Evolutionary conservation across 2,329 filamentous ascomycete genomes (phyloP), one percentile per base, ranked within the genome.

Genomic region (Hypocreales sp.): DNA sequence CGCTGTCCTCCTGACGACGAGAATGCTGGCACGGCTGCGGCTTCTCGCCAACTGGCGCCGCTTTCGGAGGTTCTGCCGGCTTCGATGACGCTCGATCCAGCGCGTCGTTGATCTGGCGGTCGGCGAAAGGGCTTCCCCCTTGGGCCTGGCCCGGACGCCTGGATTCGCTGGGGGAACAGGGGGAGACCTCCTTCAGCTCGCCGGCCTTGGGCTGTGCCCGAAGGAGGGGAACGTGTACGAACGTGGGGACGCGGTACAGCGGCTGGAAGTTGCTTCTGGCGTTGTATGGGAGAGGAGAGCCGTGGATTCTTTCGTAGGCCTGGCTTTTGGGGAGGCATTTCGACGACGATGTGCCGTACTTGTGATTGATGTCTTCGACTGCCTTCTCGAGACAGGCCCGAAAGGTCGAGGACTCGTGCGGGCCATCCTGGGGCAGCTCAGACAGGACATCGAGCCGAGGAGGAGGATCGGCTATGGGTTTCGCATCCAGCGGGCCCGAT

Each of bases 371-470:
- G 16, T 45, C 42, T 17, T 41, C 38, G 5, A 40, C 46, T 21
- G 42, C 40, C 26, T 44, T 44, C 23, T 51, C 47, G 16, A 53
- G 34, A 17, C 31, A 38, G 16, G 35, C 32, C 24, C 41, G 36
- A 28, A 52, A 46, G 5, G 45, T 45, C 7, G 42, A 46, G 3
- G 45, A 45, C 26, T 38, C 37, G 17, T 40, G 34, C 11, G 46
- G 25, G 8, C 26, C 36, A 24, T 39, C 40, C 5, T 23, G 20
- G 3, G 41, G 40, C 6, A 48, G 20, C 14, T 46, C 45, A 16
- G 34, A 34, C 11, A 48, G 33, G 27, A 47, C 31, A n/a, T 41
- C 43, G 15, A 52, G 37, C 7, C 38, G 40, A 12, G 48, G 48
- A 8, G 47, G 38, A 27, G 23, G 17, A 3, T 25, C 24, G 11